phyloP scores from a whole-genome alignment of 1,139 yeast genomes.

The Blastobotrys ciferrii region DNA sequence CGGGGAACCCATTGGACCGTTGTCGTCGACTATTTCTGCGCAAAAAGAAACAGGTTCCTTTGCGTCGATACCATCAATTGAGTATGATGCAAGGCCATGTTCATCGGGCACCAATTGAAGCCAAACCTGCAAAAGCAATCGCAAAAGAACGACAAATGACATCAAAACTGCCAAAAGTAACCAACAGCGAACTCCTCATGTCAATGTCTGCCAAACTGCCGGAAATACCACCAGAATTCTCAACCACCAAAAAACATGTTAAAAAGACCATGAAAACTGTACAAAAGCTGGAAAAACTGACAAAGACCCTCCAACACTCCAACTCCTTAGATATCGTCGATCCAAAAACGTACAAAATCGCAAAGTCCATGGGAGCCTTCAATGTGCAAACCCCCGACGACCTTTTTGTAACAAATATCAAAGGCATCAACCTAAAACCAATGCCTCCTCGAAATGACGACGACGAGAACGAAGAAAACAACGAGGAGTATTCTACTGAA shows the following conservation, averaged over 20 bases:
- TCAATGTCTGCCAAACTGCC: neutral
- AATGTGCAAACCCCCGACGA: too few relatives aligned
- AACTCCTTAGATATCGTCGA: neutral
- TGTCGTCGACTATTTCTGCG: slow-evolving; percentile 24
- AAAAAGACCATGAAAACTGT: too few relatives aligned
- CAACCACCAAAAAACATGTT: neutral
- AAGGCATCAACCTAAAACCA: too few relatives aligned
- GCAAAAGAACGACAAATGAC: neutral
- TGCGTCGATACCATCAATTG: neutral
- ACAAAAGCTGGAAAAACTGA: too few relatives aligned
- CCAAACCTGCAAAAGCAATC: neutral
- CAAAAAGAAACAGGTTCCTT: slow-evolving; percentile 6
- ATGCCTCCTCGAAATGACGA: too few relatives aligned
- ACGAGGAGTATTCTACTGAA: too few relatives aligned
- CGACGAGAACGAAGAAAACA: too few relatives aligned
- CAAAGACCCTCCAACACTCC: too few relatives aligned
- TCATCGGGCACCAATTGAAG: neutral
- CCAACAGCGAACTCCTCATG: neutral
- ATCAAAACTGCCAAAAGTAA: neutral
- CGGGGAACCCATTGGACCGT: slow-evolving; percentile 21
- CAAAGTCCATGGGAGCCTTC: too few relatives aligned
- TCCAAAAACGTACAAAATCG: neutral
- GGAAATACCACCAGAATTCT: neutral
- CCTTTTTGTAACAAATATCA: too few relatives aligned
- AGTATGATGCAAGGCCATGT: neutral